Evolutionary conservation across 2,329 filamentous ascomycete genomes (phyloP), one percentile per base, ranked within the genome.

Genomic region (Acephala macrosclerotiorum): DNA sequence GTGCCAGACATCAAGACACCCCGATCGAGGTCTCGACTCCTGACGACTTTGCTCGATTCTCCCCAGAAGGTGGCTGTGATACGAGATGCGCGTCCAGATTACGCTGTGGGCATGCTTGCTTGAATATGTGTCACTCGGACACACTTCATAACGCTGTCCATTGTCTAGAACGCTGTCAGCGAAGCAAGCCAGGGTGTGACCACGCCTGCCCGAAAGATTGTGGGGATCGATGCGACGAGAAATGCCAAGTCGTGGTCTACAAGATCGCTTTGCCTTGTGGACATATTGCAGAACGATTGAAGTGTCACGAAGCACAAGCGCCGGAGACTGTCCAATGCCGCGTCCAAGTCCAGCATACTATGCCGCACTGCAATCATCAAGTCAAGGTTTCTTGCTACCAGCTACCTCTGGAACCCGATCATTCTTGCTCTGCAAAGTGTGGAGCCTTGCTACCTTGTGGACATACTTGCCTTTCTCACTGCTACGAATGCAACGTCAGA

Each of bases 41-140:
- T 22, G 49, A 53, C 14, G 49, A 53, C 49, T 53, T 53, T 14
- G 49, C 49, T 29, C 49, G 22, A 20, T 33, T 53, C 9, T 18
- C 49, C 2, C 49, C 49, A 16, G 49, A 53, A 14, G 49, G 49
- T 16, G 49, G 49, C 25, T 53, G 49, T 29, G 49, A 53, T 33
- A 26, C 16, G 22, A 53, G 49, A 33, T 53, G 49, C n/a, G 14
- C 12, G 3, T 29, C 22, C 8, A 18, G 25, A 29, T 18, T 53
- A 22, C 8, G 49, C 25, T 53, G 49, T n/a, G 49, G 49, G 26
- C 49, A 53, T 53, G 49, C 49, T 33, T 53, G 49, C 22, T 12
- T 12, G 9, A 53, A 53, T 33, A 53, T 53, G 49, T 53, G 49
- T n/a, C 49, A 53, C 18, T 53, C 49, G 12, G 49, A 53, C 18